These are phyloP conservation scores for Volvox reticuliferus DNA, from an alignment of 139 green algal genomes.

Conservation along the genomic window DNA sequence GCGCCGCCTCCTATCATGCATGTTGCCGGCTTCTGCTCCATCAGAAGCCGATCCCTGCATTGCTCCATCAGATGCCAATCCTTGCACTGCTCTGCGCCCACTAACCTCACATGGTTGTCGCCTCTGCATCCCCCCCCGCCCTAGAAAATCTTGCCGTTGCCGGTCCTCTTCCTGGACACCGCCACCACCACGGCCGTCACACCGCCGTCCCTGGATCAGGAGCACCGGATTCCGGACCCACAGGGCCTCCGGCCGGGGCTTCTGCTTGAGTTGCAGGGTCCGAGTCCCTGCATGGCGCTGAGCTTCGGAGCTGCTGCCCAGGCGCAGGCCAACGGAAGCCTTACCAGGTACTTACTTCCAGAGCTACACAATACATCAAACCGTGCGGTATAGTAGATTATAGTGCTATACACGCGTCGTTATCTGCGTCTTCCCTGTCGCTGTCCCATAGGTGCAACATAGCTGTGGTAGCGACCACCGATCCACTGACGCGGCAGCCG, in stretches of 20 bases:
- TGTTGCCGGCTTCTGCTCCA: too few species aligned
- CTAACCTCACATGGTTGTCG: too few species aligned
- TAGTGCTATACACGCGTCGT: neutral
- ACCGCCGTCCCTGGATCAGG: neutral
- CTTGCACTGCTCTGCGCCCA: too few species aligned
- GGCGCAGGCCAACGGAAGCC: neutral
- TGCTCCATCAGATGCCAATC: too few species aligned
- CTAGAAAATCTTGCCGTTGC: constrained; percentile 10
- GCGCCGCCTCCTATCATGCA: too few species aligned
- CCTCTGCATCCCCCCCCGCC: neutral
- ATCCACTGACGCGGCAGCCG: constrained; percentile 33
- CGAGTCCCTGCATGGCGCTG: constrained; percentile 21
- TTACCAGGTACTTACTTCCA: neutral
- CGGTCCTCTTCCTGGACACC: constrained; percentile 33
- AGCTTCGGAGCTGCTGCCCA: neutral
- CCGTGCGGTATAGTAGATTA: too few species aligned
- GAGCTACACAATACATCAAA: too few species aligned
- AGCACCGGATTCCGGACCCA: neutral
- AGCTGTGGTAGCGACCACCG: constrained; percentile 12
- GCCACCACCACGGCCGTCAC: neutral
- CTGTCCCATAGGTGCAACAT: neutral
- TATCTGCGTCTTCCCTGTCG: neutral
- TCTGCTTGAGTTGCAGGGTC: constrained; percentile 19
- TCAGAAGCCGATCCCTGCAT: too few species aligned
- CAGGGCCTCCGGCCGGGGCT: neutral